Evolutionary conservation across 108 stramenopile species (phyloP).

Genomic region (Pseudonitzschia pungens): DNA sequence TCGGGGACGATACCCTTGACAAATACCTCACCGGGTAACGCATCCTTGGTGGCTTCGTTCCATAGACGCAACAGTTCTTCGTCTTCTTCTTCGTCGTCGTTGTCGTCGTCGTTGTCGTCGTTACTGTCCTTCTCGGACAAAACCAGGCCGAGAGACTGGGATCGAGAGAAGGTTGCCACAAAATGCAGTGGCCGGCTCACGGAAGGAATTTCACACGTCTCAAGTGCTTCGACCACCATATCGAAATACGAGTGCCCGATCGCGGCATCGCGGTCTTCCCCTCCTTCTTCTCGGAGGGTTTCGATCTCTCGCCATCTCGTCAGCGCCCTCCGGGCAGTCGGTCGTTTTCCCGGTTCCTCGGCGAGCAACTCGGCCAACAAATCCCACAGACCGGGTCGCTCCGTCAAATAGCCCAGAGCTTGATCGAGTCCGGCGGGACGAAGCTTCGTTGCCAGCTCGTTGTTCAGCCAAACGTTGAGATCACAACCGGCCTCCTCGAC

Average conservation of each 20-base stretch:
- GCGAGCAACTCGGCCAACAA: constrained; percentile 59
- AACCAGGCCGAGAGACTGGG: constrained; percentile 55
- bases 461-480: constrained; percentile 68
- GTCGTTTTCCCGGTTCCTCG: constrained; percentile 50
- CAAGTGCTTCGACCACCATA: constrained; percentile 59
- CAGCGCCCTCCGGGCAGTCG: constrained; percentile 54
- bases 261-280: background rate
- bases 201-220: constrained; percentile 43
- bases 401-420: constrained; percentile 59
- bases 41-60: constrained; percentile 56
- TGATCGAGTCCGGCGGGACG: constrained; percentile 54
- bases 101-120: constrained; percentile 8
- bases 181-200: constrained; percentile 73
- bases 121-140: constrained; percentile 49
- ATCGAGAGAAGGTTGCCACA: constrained; percentile 73
- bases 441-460: constrained; percentile 45
- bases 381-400: constrained; percentile 73
- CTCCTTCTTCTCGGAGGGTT: background rate
- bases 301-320: constrained; percentile 35
- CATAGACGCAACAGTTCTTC: constrained; percentile 27
- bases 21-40: constrained; percentile 70
- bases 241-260: constrained; percentile 43
- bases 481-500: constrained; percentile 55
- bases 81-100: constrained; percentile 17
- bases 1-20: constrained; percentile 57